Percentiles rank a stretch among this genome's conserved stretches.
These are phyloP conservation scores for Flaveria floridana DNA, from an alignment of 140 eudicot species.

Conservation along the genomic window DNA sequence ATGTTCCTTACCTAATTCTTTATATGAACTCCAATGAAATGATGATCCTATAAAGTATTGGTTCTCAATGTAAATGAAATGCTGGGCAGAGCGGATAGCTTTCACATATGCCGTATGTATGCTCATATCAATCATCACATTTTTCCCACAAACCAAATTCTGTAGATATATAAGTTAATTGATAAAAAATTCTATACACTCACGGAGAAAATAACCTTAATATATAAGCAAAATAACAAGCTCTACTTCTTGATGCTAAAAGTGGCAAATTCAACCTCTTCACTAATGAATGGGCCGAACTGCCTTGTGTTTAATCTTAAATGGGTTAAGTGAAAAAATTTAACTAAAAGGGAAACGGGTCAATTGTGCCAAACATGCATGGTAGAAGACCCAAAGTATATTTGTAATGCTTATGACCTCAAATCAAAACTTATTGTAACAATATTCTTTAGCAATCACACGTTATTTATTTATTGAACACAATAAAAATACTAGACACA, in stretches of 20 bases:
- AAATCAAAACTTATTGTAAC: not conserved
- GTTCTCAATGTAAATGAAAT: constrained; percentile 82
- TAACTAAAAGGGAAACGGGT: not conserved
- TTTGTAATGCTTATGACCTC: not conserved
- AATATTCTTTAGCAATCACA: not conserved
- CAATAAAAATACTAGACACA: not conserved
- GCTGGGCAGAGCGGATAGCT: constrained; percentile 95
- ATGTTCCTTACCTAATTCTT: constrained; percentile 56
- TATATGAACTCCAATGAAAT: constrained; percentile 71
- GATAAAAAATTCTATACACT: not conserved
- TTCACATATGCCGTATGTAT: constrained; percentile 86
- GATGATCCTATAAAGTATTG: constrained; percentile 97
- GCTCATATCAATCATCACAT: constrained; percentile 92
- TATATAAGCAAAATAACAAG: not conserved
- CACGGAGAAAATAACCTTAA: not conserved
- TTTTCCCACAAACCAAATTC: constrained; percentile 95
- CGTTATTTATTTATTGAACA: not conserved
- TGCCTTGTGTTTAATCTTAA: not conserved
- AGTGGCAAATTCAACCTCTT: not conserved
- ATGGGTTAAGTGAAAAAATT: not conserved
- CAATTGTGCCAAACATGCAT: not conserved
- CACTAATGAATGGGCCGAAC: not conserved
- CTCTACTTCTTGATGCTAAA: constrained; percentile 1
- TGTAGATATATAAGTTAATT: constrained; percentile 34
- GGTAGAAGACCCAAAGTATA: not conserved